These are phyloP conservation scores for Irpex rosettiformis DNA, from an alignment of 1,284 basidiomycete species.

Conservation along the genomic window DNA sequence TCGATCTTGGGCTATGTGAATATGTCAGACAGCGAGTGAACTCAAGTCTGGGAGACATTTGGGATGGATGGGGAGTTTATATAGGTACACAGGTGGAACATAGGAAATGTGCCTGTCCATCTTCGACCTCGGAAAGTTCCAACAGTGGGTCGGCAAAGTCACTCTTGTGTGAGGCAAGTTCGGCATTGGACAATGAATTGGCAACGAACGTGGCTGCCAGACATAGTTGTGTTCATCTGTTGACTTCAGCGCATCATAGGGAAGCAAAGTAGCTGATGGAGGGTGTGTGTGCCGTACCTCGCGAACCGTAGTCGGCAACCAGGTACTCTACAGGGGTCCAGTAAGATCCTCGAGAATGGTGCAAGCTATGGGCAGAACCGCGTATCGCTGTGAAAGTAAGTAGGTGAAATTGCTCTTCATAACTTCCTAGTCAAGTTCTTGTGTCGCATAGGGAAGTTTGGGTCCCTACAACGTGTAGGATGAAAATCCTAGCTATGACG, in stretches of 20 bases:
- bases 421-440: too few species aligned
- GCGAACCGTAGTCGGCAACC: neutral
- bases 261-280: neutral
- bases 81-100: neutral
- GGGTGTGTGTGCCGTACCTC: neutral
- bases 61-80: neutral
- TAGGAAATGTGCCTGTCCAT: too few species aligned
- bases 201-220: neutral
- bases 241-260: constrained; percentile 1
- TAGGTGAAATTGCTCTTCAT: too few species aligned
- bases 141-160: neutral
- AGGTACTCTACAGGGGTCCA: neutral
- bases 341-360: neutral
- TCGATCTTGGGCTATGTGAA: neutral
- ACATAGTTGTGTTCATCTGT: neutral
- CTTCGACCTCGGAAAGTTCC: neutral
- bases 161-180: neutral
- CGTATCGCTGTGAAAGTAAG: too few species aligned
- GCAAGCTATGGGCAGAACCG: too few species aligned
- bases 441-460: too few species aligned
- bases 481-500: too few species aligned
- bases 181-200: neutral
- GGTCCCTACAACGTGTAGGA: too few species aligned
- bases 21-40: neutral
- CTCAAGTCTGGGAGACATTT: constrained; percentile 9